Percentiles rank a stretch among this genome's conserved stretches.
These are phyloP conservation scores for Xerocomus amazonicus DNA, from an alignment of 1,284 basidiomycete species.

Conservation along the genomic window DNA sequence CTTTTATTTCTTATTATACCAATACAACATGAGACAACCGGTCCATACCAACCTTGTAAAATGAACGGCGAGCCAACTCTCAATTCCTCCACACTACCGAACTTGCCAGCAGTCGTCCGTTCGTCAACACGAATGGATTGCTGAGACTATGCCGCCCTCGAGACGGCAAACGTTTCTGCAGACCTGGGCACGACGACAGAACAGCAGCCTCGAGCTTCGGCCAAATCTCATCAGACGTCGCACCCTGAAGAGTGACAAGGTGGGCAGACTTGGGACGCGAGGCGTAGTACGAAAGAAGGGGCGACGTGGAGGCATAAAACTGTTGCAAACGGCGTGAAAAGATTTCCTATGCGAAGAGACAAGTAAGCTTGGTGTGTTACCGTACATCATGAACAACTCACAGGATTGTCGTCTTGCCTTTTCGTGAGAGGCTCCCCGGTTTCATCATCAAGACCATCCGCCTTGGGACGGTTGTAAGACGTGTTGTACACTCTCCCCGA, in stretches of 20 bases:
- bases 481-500: constrained; percentile 95
- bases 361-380: constrained; percentile 1
- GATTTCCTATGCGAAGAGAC: constrained; percentile 54
- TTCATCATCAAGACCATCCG: constrained; percentile 84
- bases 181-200: constrained; percentile 50
- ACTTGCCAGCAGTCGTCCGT: constrained; percentile 6
- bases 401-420: constrained; percentile 91
- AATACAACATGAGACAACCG: constrained; percentile 17
- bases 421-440: constrained; percentile 90
- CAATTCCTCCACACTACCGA: constrained; percentile 18
- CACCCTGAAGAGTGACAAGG: constrained; percentile 76
- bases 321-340: constrained; percentile 78
- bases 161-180: constrained; percentile 50
- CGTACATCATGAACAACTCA: constrained; percentile 38
- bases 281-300: constrained; percentile 78
- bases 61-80: constrained; percentile 32
- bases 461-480: constrained; percentile 86
- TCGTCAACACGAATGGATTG: constrained; percentile 34
- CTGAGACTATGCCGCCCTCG: constrained; percentile 48
- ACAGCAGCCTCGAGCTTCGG: constrained; percentile 69
- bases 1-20: background rate
- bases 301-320: constrained; percentile 88
- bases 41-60: constrained; percentile 1
- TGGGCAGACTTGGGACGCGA: constrained; percentile 35
- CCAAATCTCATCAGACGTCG: constrained; percentile 93